Evolutionary conservation across 768 basidiomycete genomes (phyloP).

Genomic region (Lentinula lateritia): DNA sequence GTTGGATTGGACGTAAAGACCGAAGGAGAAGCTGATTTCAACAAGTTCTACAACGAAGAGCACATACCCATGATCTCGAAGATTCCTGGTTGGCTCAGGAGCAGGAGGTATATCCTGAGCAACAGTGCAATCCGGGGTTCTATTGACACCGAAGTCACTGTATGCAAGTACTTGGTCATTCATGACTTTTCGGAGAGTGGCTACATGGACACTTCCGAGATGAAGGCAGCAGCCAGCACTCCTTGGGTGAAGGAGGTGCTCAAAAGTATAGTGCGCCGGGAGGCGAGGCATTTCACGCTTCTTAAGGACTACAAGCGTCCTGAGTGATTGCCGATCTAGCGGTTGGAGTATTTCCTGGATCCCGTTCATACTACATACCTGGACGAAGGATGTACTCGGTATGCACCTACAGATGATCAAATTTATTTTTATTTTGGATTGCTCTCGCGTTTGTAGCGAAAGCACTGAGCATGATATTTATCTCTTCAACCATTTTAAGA

Average conservation of each 20-base stretch:
- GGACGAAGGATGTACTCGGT: too few species aligned
- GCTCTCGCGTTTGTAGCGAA: too few species aligned
- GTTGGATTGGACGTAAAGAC: constrained; percentile 15
- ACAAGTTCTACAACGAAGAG: constrained; percentile 30
- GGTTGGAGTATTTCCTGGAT: not conserved
- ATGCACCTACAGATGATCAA: too few species aligned
- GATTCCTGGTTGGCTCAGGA: constrained; percentile 24
- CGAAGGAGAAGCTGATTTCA: constrained; percentile 20
- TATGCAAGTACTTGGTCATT: constrained; percentile 26
- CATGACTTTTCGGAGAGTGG: constrained; percentile 22
- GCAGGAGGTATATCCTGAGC: constrained; percentile 21
- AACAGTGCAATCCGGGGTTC: constrained; percentile 6
- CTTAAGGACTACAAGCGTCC: constrained; percentile 13
- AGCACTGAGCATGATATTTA: too few species aligned
- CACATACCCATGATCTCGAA: constrained; percentile 24
- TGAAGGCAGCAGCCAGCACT: constrained; percentile 17
- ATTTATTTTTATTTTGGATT: too few species aligned
- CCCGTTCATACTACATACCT: too few species aligned
- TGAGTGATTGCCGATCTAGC: not conserved
- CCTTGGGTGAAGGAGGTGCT: constrained; percentile 20
- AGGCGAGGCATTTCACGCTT: constrained; percentile 20
- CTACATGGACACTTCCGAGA: constrained; percentile 17
- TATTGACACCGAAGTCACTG: constrained; percentile 6
- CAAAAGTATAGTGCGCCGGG: constrained; percentile 11
- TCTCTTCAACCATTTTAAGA: too few species aligned